Percentiles rank a stretch among this genome's conserved stretches.
These are phyloP conservation scores for Epithemia pelagica DNA, from an alignment of 108 stramenopile genomes.

Conservation along the genomic window DNA sequence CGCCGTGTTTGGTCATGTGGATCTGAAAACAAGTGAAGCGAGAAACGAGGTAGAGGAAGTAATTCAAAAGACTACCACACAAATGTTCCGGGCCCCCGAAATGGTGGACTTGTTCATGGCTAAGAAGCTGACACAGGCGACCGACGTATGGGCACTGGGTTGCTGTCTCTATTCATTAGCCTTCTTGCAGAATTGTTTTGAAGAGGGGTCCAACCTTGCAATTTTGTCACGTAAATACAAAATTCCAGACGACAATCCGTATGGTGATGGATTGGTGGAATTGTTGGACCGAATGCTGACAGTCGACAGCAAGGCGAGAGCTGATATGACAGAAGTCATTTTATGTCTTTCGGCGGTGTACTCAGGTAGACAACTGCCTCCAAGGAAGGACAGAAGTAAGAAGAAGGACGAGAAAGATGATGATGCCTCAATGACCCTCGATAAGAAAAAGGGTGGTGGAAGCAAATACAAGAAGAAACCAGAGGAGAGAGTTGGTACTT, in stretches of 20 bases:
- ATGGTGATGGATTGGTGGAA: slow-evolving; percentile 70
- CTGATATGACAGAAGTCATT: slow-evolving; percentile 88
- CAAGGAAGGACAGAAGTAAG: slow-evolving; percentile 40
- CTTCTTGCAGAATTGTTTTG: slow-evolving; percentile 85
- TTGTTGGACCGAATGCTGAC: slow-evolving; percentile 83
- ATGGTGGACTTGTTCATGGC: slow-evolving; percentile 94
- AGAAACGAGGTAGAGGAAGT: slow-evolving; percentile 79
- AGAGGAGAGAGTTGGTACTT: slow-evolving; percentile 44
- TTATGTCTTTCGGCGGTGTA: slow-evolving; percentile 71
- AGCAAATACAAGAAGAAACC: slow-evolving; percentile 17
- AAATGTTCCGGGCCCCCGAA: slow-evolving; percentile 95
- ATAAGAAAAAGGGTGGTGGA: slow-evolving; percentile 3
- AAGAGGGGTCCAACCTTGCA: slow-evolving; percentile 87
- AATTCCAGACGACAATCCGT: slow-evolving; percentile 79
- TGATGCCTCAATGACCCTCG: slow-evolving; percentile 1
- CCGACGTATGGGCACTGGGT: slow-evolving; percentile 95
- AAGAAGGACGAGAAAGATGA: slow-evolving; percentile 23
- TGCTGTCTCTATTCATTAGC: slow-evolving; percentile 84
- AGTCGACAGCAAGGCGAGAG: slow-evolving; percentile 61
- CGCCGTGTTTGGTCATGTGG: slow-evolving; percentile 78
- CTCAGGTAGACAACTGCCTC: slow-evolving; percentile 65
- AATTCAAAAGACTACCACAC: slow-evolving; percentile 89
- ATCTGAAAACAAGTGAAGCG: slow-evolving; percentile 59
- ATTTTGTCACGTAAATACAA: slow-evolving; percentile 84
- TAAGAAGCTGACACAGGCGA: slow-evolving; percentile 75